A percentile compares a stretch with the other conserved stretches of the same genome.
Conservation (phyloP, 2,329 filamentous ascomycete genomes). For the Ilyonectria sp. region DNA sequence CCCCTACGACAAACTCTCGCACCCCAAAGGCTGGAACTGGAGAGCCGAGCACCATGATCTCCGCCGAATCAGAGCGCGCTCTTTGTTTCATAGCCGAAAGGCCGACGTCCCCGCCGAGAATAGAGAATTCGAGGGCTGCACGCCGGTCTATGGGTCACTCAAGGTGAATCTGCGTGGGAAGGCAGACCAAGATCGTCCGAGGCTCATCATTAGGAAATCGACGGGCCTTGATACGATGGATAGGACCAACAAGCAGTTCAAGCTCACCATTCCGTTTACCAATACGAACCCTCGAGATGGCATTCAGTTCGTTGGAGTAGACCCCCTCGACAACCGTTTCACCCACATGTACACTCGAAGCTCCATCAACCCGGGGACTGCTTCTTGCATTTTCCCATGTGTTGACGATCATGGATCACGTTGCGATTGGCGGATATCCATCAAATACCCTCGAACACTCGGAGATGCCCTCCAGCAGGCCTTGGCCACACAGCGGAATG, state of each 20-base stretch:
- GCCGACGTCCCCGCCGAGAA: slow-evolving; percentile 69
- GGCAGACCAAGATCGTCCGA: slow-evolving; percentile 57
- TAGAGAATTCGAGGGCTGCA: slow-evolving; percentile 69
- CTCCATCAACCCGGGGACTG: slow-evolving; percentile 81
- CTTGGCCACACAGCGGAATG: slow-evolving; percentile 58
- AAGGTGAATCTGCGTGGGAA: slow-evolving; percentile 61
- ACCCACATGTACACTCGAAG: slow-evolving; percentile 94
- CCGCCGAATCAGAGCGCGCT: slow-evolving; percentile 76
- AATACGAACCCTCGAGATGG: slow-evolving; percentile 86
- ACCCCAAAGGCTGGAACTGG: slow-evolving; percentile 74
- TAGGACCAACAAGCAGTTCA: slow-evolving; percentile 62
- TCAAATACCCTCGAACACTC: slow-evolving; percentile 88
- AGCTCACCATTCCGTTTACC: slow-evolving; percentile 80
- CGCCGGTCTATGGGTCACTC: slow-evolving; percentile 69
- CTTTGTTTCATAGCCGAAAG: slow-evolving; percentile 64
- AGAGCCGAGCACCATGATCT: slow-evolving; percentile 83
- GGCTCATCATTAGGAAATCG: slow-evolving; percentile 63
- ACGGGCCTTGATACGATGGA: slow-evolving; percentile 52
- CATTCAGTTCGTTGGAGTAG: slow-evolving; percentile 90
- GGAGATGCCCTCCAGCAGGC: slow-evolving; percentile 79
- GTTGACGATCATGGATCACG: slow-evolving; percentile 87
- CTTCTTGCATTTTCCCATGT: slow-evolving; percentile 93
- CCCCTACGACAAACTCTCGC: slow-evolving; percentile 76
- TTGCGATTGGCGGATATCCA: slow-evolving; percentile 89
- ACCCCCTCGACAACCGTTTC: slow-evolving; percentile 84